phyloP scores from a whole-genome alignment of 192 early-diverging fungal species.

The Chytriomyces hyalinus region DNA sequence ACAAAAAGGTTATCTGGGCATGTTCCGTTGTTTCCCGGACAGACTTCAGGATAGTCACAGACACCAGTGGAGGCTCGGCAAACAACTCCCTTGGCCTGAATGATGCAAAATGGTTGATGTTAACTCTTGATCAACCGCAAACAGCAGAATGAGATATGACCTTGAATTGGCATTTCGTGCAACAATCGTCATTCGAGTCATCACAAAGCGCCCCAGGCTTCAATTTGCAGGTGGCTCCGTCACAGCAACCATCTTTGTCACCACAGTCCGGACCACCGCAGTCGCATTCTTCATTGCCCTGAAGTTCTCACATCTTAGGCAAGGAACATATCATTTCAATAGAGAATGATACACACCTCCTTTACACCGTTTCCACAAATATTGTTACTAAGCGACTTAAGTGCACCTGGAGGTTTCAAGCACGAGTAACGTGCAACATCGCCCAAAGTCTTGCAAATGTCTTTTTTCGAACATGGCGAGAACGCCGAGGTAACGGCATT shows the following conservation, averaged over 20 bases:
- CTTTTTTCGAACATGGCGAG: conserved; percentile 47
- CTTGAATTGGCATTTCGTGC: conserved; percentile 69
- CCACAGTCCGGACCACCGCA: conserved; percentile 74
- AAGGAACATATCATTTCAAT: not conserved
- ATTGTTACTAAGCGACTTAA: conserved; percentile 46
- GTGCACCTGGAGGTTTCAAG: conserved; percentile 42
- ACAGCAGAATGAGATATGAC: not conserved
- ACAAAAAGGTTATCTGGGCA: conserved; percentile 77
- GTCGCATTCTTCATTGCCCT: conserved; percentile 83
- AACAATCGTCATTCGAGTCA: conserved; percentile 85
- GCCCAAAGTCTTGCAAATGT: conserved; percentile 21
- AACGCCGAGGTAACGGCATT: conserved; percentile 46
- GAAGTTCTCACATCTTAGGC: not conserved
- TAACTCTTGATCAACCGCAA: not conserved
- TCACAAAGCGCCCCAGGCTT: conserved; percentile 77
- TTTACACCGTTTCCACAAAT: conserved; percentile 96
- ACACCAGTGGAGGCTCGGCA: conserved; percentile 77
- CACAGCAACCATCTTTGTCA: conserved; percentile 81
- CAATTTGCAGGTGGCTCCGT: conserved; percentile 79
- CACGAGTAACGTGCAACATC: conserved; percentile 21
- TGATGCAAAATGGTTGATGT: conserved; percentile 2
- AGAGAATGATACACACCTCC: conserved; percentile 51
- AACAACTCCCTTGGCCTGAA: conserved; percentile 55
- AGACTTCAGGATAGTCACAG: conserved; percentile 75
- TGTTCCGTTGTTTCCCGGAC: conserved; percentile 69